Base-by-base conservation (phyloP, 768 basidiomycete genomes). In the Cystoderma amianthinum region DNA sequence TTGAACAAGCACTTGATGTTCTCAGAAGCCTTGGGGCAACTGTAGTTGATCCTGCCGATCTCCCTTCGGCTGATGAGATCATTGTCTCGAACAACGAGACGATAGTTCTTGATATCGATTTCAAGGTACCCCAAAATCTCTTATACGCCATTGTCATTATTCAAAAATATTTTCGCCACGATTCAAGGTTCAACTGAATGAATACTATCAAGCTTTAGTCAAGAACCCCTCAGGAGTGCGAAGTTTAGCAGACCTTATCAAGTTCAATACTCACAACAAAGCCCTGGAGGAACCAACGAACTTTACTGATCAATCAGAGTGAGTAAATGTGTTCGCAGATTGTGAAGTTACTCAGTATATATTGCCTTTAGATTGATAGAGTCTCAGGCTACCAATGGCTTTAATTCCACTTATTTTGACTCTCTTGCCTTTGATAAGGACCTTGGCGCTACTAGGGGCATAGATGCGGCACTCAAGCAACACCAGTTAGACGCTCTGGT, bases 91-190 rank as follows among this genome's bases (percentile, higher is more conserved):
- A 68, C 11, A 76, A 78, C 42, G 79, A 83, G 53, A 72, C 64
- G 0, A 55, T 76, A 12, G 80, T 82, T 2, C 46, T 78, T n/a
- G 49, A 63, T 9, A 59, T 64, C 0, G 80, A 83, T 46, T 77
- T 83, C 60, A 83, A 80, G 67, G 81, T 73, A 37, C 32, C 9
- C n/a, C n/a, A n/a, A n/a, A n/a, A n/a, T n/a, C n/a, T n/a, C n/a
- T n/a, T n/a, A n/a, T n/a, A 18, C 35, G 17, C 18, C 12, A 10
- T 15, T 18, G 16, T 30, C 10, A 18, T 32, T n/a, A n/a, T n/a
- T n/a, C n/a, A n/a, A n/a, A n/a, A n/a, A n/a, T n/a, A n/a, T n/a
- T n/a, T n/a, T n/a, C n/a, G n/a, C n/a, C n/a, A n/a, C n/a, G n/a
- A n/a, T n/a, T n/a, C n/a, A 18, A 82, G 80, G 58, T 77, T n/a